A percentile compares a stretch with the other conserved stretches of the same genome.
Conservation (phyloP, 202 grass and related monocot species). For the Setaria viridis region DNA sequence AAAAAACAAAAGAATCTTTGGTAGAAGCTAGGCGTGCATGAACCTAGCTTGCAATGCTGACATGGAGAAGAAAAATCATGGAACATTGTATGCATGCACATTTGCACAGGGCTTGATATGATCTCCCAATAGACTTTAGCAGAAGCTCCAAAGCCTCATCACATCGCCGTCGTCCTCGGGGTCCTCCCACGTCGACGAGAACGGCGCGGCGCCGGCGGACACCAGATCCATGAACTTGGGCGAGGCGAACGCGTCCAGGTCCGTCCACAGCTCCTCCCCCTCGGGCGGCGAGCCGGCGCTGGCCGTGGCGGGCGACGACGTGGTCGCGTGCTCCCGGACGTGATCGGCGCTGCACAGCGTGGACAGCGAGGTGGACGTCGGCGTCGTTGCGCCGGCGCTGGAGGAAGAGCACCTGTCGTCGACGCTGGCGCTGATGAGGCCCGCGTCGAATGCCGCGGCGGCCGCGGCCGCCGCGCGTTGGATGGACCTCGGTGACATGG, state of each 20-base stretch:
- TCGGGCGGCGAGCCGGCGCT: slow-evolving; percentile 14
- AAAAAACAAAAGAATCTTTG: slow-evolving; percentile 49
- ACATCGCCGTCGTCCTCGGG: slow-evolving; percentile 68
- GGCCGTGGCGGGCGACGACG: slow-evolving; percentile 37
- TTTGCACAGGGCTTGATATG: neutral
- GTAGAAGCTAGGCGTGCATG: slow-evolving; percentile 30
- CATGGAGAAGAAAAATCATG: neutral
- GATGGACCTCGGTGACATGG: slow-evolving; percentile 75
- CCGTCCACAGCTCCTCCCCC: slow-evolving; percentile 46
- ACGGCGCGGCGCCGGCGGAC: slow-evolving; percentile 25
- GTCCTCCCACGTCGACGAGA: slow-evolving; percentile 55
- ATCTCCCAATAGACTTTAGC: slow-evolving; percentile 34
- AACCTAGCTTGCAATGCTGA: slow-evolving; percentile 33
- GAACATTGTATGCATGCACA: slow-evolving; percentile 7
- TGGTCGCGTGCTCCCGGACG: slow-evolving; percentile 31
- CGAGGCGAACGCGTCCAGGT: slow-evolving; percentile 53
- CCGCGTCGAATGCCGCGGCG: slow-evolving; percentile 44
- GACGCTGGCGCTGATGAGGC: neutral
- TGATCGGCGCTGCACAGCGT: slow-evolving; percentile 14
- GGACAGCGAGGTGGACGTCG: slow-evolving; percentile 36
- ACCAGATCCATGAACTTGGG: slow-evolving; percentile 61
- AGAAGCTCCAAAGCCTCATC: slow-evolving; percentile 70
- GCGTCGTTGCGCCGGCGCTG: slow-evolving; percentile 34
- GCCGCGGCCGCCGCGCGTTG: slow-evolving; percentile 68
- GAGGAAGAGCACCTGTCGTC: slow-evolving; percentile 39